A percentile compares a stretch with the other conserved stretches of the same genome.
Conservation (phyloP, 129 eudicot genomes). For the Lactuca saligna region DNA sequence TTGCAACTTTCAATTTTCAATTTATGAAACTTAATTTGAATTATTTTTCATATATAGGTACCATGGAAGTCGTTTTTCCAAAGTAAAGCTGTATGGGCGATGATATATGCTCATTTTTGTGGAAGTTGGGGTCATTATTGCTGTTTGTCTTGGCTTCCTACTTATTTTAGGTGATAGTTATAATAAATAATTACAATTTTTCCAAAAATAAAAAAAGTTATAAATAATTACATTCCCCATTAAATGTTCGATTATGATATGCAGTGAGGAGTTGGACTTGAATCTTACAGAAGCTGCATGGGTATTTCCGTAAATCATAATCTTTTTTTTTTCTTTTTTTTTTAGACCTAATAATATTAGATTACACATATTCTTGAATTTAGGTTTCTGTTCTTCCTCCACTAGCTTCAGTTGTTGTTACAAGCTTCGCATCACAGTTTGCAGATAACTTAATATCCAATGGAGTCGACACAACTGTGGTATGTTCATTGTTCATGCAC, state of each 20-base stretch:
- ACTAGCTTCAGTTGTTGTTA: constrained; percentile 79
- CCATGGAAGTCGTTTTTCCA: constrained; percentile 93
- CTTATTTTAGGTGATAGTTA: constrained; percentile 75
- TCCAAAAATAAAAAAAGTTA: neutral
- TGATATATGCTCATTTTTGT: constrained; percentile 99
- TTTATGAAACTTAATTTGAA: neutral
- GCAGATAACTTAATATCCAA: constrained; percentile 77
- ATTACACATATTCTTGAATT: neutral
- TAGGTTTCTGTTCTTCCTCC: constrained; percentile 98
- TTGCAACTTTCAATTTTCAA: neutral
- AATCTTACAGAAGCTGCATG: constrained; percentile 95
- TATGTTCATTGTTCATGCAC: constrained; percentile 33
- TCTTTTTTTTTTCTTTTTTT: neutral
- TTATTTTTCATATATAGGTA: constrained; percentile 39
- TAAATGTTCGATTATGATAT: constrained; percentile 13
- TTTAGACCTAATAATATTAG: too few relatives aligned
- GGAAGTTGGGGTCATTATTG: constrained; percentile 99
- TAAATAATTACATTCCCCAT: constrained; percentile 3
- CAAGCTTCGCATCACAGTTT: constrained; percentile 82
- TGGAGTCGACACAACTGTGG: constrained; percentile 87
- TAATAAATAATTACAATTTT: constrained; percentile 1
- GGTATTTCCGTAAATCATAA: constrained; percentile 46
- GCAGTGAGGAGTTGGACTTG: constrained; percentile 85
- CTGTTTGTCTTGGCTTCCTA: constrained; percentile 98
- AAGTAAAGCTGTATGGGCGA: constrained; percentile 95